Percentiles rank a stretch among this genome's conserved stretches.
Conservation (phyloP, 2,329 filamentous ascomycete species). For the Calonectria pseudoreteaudii region DNA sequence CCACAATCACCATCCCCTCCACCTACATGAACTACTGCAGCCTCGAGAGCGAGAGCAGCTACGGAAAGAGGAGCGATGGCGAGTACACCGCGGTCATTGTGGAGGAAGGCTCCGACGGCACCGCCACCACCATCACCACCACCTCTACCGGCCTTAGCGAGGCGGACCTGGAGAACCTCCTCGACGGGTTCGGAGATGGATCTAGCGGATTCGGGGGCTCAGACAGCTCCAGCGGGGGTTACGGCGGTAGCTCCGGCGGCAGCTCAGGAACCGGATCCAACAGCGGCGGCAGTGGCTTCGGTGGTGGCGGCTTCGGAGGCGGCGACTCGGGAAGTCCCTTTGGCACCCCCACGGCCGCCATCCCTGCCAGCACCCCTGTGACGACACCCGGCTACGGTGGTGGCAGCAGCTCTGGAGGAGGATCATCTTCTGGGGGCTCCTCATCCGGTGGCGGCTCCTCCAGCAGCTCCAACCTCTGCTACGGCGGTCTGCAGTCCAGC, state of each 20-base stretch:
- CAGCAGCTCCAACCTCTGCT: constrained; percentile 57
- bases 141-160: not conserved
- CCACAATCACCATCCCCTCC: constrained; percentile 68
- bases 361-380: not conserved
- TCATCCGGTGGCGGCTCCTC: not conserved
- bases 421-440: constrained; percentile 37
- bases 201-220: not conserved
- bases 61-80: not conserved
- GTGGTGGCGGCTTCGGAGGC: not conserved
- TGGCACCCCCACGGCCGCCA: not conserved
- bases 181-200: not conserved
- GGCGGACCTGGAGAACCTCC: not conserved
- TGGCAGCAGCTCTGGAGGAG: not conserved
- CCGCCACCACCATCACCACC: not conserved
- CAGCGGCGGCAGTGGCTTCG: not conserved
- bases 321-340: not conserved
- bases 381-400: not conserved
- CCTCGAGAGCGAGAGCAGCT: constrained; percentile 43
- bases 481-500: constrained; percentile 76
- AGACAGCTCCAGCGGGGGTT: not conserved
- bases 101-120: not conserved
- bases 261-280: too few species aligned
- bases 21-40: constrained; percentile 64
- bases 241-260: not conserved
- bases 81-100: not conserved